Conservation (phyloP, 2,329 filamentous ascomycete species). For the Nigrospora sphaerica region DNA sequence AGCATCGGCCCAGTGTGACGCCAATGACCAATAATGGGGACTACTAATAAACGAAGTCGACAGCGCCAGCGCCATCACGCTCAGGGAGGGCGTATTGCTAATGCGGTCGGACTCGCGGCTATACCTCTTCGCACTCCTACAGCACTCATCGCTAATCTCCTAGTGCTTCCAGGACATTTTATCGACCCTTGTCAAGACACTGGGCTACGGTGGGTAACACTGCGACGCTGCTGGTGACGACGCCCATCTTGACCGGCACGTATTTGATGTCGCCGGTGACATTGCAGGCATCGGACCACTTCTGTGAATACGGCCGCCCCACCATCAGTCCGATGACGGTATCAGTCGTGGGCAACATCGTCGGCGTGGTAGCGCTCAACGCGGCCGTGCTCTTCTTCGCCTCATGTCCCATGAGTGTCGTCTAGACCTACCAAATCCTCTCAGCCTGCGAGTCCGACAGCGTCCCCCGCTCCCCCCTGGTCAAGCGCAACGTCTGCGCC, state of each 20-base stretch:
- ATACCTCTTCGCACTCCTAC: conserved; percentile 46
- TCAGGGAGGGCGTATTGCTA: conserved; percentile 39
- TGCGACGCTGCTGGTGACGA: conserved; percentile 49
- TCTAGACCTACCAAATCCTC: conserved; percentile 47
- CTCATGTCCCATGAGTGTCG: conserved; percentile 49
- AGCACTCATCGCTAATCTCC: conserved; percentile 42
- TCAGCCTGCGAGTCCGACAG: conserved; percentile 65
- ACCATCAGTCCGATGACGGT: conserved; percentile 46
- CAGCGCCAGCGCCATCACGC: conserved; percentile 24
- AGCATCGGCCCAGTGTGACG: too few relatives aligned
- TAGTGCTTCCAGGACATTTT: conserved; percentile 61
- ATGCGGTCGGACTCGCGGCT: conserved; percentile 41
- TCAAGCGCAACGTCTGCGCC: conserved; percentile 58
- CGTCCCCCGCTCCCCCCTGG: conserved; percentile 62
- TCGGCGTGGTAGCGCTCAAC: conserved; percentile 43
- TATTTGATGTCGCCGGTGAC: conserved; percentile 46
- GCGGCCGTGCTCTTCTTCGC: conserved; percentile 49
- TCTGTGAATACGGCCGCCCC: conserved; percentile 48
- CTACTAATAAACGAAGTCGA: too few relatives aligned
- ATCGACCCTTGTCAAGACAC: conserved; percentile 54
- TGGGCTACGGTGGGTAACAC: conserved; percentile 50
- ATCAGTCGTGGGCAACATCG: conserved; percentile 45
- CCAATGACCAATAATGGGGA: too few relatives aligned
- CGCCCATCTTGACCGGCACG: conserved; percentile 46
- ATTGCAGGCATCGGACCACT: conserved; percentile 46